Base-by-base conservation (phyloP, 352 stramenopile species). In the Phytopythium kandeliae region DNA sequence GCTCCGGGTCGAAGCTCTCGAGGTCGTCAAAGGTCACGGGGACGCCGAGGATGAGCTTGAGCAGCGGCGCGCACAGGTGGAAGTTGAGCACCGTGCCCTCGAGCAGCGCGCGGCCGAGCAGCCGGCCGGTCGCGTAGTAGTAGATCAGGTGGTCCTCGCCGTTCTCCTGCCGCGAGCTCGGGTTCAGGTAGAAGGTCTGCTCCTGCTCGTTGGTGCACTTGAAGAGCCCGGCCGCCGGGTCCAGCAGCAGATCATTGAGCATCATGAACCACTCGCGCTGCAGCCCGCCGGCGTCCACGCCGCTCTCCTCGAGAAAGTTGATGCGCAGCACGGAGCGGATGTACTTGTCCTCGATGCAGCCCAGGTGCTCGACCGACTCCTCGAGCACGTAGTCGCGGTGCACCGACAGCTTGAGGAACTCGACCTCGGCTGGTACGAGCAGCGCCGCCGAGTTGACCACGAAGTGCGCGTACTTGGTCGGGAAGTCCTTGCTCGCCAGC, bases 21-120 rank as follows among this genome's bases (percentile, higher is more conserved):
- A 99, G 65, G 69, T 99, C 96, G 21, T 88, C 75, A 25, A 99
- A 89, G 15, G 79, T 90, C 44, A 99, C 73, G 4, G 97, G 97
- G 51, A 92, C 97, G 1, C 90, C 95, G 16, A 98, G 67, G 30
- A 99, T 89, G 55, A 98, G 87, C 73, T 99, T 99, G 64, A 99
- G 97, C 35, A 99, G 66, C 26, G 97, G 90, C 17, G 95, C 67
- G 3, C 94, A 88, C 63, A 99, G 79, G 60, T 98, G 96, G 38
- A 96, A 96, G 44, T 86, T 79, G 0, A 98, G 85, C 22, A 98
- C 74, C 49, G 98, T 95, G 33, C 92, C 83, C 59, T 99, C 97
- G 2, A 92, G 51, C 26, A 90, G 57, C 22, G 76, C 69, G 3
- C 79, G 64, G 0, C 84, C 81, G 1, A 95, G 37, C 2, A 92